phyloP scores from a whole-genome alignment of 2,329 filamentous ascomycete genomes.

The Ophiostoma australiae region DNA sequence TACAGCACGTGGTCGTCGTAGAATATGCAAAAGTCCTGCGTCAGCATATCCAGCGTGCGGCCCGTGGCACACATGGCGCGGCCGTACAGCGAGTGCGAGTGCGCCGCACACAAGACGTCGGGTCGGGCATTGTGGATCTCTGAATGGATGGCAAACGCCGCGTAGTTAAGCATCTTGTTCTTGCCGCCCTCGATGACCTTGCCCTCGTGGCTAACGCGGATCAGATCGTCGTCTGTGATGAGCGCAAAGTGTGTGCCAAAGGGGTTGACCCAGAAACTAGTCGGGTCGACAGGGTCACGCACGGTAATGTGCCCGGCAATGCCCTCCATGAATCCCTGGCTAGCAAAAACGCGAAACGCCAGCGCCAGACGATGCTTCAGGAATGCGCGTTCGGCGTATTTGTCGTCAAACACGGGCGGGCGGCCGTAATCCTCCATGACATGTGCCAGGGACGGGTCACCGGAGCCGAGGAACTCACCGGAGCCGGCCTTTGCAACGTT shows the following conservation, averaged over 20 bases:
- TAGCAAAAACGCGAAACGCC: slow-evolving; percentile 57
- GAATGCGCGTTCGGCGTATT: slow-evolving; percentile 40
- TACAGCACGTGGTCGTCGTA: slow-evolving; percentile 55
- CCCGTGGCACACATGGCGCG: slow-evolving; percentile 55
- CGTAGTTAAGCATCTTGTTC: slow-evolving; percentile 49
- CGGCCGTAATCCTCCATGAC: slow-evolving; percentile 24
- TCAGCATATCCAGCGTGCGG: slow-evolving; percentile 55
- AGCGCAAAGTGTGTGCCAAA: slow-evolving; percentile 54
- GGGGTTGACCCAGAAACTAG: slow-evolving; percentile 60
- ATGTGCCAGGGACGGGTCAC: slow-evolving; percentile 27
- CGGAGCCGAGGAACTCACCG: slow-evolving; percentile 18
- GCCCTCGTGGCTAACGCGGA: slow-evolving; percentile 52
- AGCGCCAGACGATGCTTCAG: slow-evolving; percentile 46
- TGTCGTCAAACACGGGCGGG: slow-evolving; percentile 27
- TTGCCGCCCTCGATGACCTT: slow-evolving; percentile 44
- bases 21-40: slow-evolving; percentile 51
- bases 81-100: slow-evolving; percentile 52
- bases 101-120: slow-evolving; percentile 54
- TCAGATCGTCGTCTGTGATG: slow-evolving; percentile 54
- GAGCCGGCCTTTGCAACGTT: not conserved
- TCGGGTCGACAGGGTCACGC: slow-evolving; percentile 51
- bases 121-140: slow-evolving; percentile 53
- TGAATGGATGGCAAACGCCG: slow-evolving; percentile 56
- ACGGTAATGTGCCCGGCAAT: slow-evolving; percentile 59
- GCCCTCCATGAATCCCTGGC: slow-evolving; percentile 56